These are phyloP conservation scores for Geotrichum macrosporum DNA, from an alignment of 1,139 yeast genomes.

Conservation along the genomic window DNA sequence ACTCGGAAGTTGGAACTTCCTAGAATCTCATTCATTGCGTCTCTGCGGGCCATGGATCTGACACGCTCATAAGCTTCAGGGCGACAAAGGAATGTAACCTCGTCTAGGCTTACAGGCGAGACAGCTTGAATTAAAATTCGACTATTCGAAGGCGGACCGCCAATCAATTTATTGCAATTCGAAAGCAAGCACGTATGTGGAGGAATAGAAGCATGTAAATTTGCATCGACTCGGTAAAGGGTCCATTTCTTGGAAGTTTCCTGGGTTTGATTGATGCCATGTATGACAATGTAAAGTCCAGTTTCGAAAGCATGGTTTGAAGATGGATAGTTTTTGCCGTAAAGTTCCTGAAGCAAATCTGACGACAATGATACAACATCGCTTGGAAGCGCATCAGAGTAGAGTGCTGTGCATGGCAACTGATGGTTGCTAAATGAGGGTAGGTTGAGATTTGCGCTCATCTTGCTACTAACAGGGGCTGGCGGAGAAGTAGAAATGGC, in stretches of 20 bases:
- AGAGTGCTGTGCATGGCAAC: constrained; percentile 3
- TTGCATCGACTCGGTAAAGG: constrained; percentile 8
- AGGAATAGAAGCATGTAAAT: not conserved
- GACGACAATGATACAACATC: constrained; percentile 10
- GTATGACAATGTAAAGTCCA: constrained; percentile 6
- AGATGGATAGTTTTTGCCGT: not conserved
- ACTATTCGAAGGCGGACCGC: constrained; percentile 14
- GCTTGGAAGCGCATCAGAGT: constrained; percentile 7
- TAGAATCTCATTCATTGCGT: constrained; percentile 16
- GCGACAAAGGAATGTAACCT: constrained; percentile 29
- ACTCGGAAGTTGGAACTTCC: constrained; percentile 24
- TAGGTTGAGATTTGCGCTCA: not conserved
- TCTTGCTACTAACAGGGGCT: not conserved
- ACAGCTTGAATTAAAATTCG: constrained; percentile 15
- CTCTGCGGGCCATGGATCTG: constrained; percentile 15
- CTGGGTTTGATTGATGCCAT: constrained; percentile 9
- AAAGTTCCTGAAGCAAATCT: constrained; percentile 5
- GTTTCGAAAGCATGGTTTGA: not conserved
- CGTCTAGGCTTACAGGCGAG: constrained; percentile 21
- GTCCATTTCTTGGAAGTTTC: constrained; percentile 9
- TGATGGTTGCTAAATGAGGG: not conserved
- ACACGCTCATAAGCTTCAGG: constrained; percentile 26
- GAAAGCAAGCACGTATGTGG: constrained; percentile 4
- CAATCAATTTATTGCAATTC: constrained; percentile 6
- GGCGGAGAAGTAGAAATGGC: constrained; percentile 10